phyloP scores from a whole-genome alignment of 495 filamentous ascomycete genomes.

The Physcia stellaris region DNA sequence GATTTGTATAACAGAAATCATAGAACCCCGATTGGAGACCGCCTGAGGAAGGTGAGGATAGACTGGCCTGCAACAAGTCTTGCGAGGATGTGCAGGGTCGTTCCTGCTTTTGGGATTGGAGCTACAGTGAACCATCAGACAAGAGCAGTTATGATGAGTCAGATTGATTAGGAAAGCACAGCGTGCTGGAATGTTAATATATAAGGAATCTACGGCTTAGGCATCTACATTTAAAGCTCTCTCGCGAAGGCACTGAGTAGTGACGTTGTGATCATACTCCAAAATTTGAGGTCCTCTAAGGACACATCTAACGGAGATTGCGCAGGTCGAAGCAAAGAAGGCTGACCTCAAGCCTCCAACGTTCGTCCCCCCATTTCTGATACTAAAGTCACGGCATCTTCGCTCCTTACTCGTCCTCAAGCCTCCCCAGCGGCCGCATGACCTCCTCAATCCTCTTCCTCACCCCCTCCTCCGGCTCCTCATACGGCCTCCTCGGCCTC shows the following conservation, averaged over 20 bases:
- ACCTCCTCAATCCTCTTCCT: conserved; percentile 31
- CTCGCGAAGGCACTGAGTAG: too few relatives aligned
- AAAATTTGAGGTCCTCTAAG: too few relatives aligned
- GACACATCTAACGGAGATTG: too few relatives aligned
- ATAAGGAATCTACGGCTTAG: too few relatives aligned
- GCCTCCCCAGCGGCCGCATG: conserved; percentile 35
- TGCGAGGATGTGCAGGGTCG: conserved; percentile 20
- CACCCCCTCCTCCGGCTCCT: conserved; percentile 27
- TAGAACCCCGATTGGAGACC: conserved; percentile 12
- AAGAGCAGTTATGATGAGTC: conserved; percentile 16
- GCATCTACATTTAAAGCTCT: too few relatives aligned
- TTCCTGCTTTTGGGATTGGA: conserved; percentile 27
- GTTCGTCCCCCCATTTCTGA: neutral
- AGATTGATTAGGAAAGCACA: conserved; percentile 13
- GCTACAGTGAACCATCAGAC: conserved; percentile 13
- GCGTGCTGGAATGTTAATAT: too few relatives aligned
- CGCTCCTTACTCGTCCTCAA: conserved; percentile 25
- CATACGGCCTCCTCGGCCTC: conserved; percentile 44
- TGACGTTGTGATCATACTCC: too few relatives aligned
- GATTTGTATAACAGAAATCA: conserved; percentile 23
- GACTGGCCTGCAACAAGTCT: conserved; percentile 20
- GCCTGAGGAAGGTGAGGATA: conserved; percentile 14
- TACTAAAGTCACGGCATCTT: neutral
- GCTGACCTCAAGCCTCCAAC: conserved; percentile 3
- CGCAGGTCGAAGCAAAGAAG: too few relatives aligned